A percentile compares a stretch with the other conserved stretches of the same genome.
phyloP scores from a whole-genome alignment of 306 rosid species.

The Quercus berberidifolia region DNA sequence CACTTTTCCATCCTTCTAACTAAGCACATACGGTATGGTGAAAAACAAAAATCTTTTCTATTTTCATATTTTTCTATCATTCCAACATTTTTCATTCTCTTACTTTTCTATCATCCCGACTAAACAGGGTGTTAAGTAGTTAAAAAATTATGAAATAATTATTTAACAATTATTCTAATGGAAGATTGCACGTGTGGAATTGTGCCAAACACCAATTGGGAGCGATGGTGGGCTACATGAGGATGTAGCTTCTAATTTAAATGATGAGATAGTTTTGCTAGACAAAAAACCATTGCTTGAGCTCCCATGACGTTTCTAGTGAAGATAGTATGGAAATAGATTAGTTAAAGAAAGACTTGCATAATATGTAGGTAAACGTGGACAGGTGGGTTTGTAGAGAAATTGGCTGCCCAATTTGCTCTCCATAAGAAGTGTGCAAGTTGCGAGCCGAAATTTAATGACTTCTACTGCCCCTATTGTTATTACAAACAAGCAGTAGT shows the following conservation, averaged over 20 bases:
- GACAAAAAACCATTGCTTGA: too few relatives aligned
- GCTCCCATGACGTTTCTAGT: too few relatives aligned
- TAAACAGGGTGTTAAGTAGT: too few relatives aligned
- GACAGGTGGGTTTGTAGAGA: constrained; percentile 45
- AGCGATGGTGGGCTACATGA: not conserved
- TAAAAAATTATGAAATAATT: too few relatives aligned
- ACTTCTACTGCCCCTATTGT: constrained; percentile 66
- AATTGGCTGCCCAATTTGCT: constrained; percentile 49
- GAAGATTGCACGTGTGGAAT: not conserved
- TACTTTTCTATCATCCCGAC: too few relatives aligned
- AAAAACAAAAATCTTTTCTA: too few relatives aligned
- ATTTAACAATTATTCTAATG: too few relatives aligned
- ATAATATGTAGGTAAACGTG: constrained; percentile 36
- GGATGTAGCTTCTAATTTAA: not conserved
- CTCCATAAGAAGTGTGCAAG: constrained; percentile 54
- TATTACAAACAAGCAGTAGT: constrained; percentile 36
- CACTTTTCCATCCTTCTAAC: too few relatives aligned
- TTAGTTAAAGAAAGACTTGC: constrained; percentile 29
- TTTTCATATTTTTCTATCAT: too few relatives aligned
- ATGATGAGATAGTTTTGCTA: not conserved
- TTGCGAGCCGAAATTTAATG: constrained; percentile 51
- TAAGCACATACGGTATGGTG: too few relatives aligned
- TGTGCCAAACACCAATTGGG: not conserved
- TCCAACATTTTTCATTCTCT: too few relatives aligned
- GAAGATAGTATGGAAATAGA: constrained; percentile 9